Conservation (phyloP, 2,329 filamentous ascomycete genomes). For the Hypoxylon sp. region DNA sequence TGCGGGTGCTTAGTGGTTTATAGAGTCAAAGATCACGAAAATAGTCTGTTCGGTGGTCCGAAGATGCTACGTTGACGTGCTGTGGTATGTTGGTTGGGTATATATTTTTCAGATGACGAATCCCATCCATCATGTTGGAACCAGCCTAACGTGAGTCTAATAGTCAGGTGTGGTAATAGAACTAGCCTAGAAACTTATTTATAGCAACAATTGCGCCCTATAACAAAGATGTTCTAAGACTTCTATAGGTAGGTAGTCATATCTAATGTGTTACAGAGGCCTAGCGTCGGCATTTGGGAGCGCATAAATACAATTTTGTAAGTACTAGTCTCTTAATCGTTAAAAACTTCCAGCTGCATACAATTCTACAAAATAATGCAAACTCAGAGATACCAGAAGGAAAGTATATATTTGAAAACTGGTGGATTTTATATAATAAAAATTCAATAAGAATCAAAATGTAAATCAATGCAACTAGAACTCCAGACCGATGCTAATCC, state of each 20-base stretch:
- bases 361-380: not conserved
- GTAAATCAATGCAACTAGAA: slow-evolving; percentile 24
- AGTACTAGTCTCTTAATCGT: not conserved
- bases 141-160: not conserved
- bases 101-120: not conserved
- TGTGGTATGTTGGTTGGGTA: not conserved
- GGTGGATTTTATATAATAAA: not conserved
- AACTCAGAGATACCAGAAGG: slow-evolving; percentile 10
- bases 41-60: not conserved
- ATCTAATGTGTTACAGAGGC: not conserved
- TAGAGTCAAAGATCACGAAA: not conserved
- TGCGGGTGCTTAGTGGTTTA: not conserved
- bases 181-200: not conserved
- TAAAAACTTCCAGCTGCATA: no score
- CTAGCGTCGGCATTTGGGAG: not conserved
- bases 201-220: not conserved
- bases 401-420: slow-evolving; percentile 53
- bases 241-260: not conserved
- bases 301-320: not conserved
- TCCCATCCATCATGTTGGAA: not conserved
- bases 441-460: slow-evolving; percentile 4
- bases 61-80: not conserved
- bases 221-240: not conserved
- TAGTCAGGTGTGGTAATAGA: not conserved
- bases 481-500: slow-evolving; percentile 29